phyloP scores from a whole-genome alignment of 495 filamentous ascomycete species.

The Penicillium longicatenatum region DNA sequence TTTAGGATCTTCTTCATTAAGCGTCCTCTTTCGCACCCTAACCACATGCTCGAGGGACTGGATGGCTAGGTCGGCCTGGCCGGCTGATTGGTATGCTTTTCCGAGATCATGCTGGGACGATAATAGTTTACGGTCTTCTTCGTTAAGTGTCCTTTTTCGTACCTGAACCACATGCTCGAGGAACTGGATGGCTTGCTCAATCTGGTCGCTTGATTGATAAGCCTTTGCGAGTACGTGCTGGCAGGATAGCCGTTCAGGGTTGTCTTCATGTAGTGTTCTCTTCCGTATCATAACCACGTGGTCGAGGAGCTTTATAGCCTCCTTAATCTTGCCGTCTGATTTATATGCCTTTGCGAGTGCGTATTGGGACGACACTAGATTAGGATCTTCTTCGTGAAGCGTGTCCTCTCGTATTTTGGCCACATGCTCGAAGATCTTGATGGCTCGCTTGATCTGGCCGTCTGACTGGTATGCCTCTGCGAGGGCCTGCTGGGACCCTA shows the following conservation, averaged over 20 bases:
- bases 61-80: conserved; percentile 32
- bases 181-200: conserved; percentile 20
- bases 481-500: too few species aligned
- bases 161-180: conserved; percentile 41
- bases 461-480: too few species aligned
- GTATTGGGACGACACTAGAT: too few species aligned
- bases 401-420: too few species aligned
- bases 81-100: conserved; percentile 25
- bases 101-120: conserved; percentile 36
- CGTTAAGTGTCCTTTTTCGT: conserved; percentile 13
- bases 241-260: conserved; percentile 26
- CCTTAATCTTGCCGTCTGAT: conserved; percentile 26
- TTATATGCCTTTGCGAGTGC: conserved; percentile 26
- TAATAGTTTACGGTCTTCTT: conserved; percentile 30
- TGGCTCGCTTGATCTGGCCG: too few species aligned
- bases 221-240: conserved; percentile 32
- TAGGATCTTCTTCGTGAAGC: too few species aligned
- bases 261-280: conserved; percentile 27
- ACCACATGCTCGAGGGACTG: conserved; percentile 34
- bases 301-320: conserved; percentile 35
- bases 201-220: conserved; percentile 29
- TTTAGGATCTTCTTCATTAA: conserved; percentile 4
- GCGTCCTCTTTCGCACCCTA: conserved; percentile 16
- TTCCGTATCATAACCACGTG: conserved; percentile 29
- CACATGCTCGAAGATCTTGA: too few species aligned